phyloP scores from a whole-genome alignment of 2,329 filamentous ascomycete species.

The Monosporascus sp. region DNA sequence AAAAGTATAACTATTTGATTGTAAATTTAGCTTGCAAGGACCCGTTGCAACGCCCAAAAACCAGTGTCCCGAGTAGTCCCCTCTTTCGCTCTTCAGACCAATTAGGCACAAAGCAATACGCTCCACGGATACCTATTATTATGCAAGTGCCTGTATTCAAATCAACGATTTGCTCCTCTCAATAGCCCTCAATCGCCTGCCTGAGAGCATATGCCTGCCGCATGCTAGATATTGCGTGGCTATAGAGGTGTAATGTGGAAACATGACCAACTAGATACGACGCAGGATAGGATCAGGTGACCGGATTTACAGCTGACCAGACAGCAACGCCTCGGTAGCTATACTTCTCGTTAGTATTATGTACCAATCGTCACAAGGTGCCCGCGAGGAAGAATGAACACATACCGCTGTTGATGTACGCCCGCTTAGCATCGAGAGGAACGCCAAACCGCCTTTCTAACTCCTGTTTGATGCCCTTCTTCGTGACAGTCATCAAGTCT shows the following conservation, averaged over 20 bases:
- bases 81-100: neutral
- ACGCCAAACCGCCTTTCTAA: slow-evolving; percentile 87
- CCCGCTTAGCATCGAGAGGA: slow-evolving; percentile 77
- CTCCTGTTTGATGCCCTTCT: slow-evolving; percentile 96
- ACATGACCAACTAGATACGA: neutral
- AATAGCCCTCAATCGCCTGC: neutral
- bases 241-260: neutral
- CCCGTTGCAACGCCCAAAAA: neutral
- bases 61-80: neutral
- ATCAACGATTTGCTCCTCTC: neutral
- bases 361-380: neutral
- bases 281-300: neutral
- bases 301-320: slow-evolving; percentile 60
- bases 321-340: slow-evolving; percentile 76
- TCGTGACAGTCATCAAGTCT: slow-evolving; percentile 96
- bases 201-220: neutral
- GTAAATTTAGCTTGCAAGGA: too few relatives aligned
- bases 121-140: neutral
- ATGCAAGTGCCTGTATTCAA: neutral
- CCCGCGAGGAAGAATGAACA: slow-evolving; percentile 16
- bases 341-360: slow-evolving; percentile 23
- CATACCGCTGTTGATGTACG: slow-evolving; percentile 91
- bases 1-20: too few relatives aligned
- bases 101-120: neutral
- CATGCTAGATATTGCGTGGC: neutral